Conservation (phyloP, 805 yeast species). For the Ogataea salicorniae region DNA sequence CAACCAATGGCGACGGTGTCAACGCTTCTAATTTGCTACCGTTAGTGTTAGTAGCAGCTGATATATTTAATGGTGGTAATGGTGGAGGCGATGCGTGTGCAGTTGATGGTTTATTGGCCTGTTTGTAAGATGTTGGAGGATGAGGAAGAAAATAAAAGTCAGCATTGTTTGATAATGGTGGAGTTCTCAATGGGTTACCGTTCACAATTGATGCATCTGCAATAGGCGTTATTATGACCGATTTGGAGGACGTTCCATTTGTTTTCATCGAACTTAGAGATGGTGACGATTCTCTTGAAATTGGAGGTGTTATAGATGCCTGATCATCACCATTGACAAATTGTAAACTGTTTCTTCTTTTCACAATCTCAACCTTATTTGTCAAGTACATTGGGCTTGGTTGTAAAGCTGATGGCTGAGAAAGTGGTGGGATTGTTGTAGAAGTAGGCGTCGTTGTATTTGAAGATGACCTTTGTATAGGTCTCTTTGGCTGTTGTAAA, state of each 20-base stretch:
- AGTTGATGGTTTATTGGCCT: no score
- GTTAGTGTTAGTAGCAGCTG: no score
- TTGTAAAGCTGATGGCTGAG: background rate
- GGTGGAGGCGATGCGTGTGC: no score
- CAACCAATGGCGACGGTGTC: background rate
- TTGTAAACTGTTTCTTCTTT: conserved; percentile 24
- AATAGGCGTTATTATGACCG: conserved; percentile 7
- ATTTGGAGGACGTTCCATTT: conserved; percentile 14
- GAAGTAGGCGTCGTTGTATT: background rate
- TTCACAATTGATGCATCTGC: background rate
- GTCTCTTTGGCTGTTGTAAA: background rate
- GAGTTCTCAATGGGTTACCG: conserved; percentile 10
- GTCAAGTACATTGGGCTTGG: conserved; percentile 8
- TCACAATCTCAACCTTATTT: conserved; percentile 31
- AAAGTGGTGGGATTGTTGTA: conserved; percentile 5
- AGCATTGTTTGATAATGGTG: conserved; percentile 13
- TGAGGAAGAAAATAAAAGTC: background rate
- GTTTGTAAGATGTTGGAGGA: no score
- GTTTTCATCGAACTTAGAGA: conserved; percentile 16
- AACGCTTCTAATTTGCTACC: background rate
- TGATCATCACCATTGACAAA: conserved; percentile 19
- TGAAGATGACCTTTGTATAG: background rate
- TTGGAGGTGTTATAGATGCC: conserved; percentile 20
- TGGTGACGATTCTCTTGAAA: conserved; percentile 19
- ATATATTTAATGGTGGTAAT: no score